Conservation (phyloP, 1,139 yeast genomes). For the Casaregolazyma suthepensis region DNA sequence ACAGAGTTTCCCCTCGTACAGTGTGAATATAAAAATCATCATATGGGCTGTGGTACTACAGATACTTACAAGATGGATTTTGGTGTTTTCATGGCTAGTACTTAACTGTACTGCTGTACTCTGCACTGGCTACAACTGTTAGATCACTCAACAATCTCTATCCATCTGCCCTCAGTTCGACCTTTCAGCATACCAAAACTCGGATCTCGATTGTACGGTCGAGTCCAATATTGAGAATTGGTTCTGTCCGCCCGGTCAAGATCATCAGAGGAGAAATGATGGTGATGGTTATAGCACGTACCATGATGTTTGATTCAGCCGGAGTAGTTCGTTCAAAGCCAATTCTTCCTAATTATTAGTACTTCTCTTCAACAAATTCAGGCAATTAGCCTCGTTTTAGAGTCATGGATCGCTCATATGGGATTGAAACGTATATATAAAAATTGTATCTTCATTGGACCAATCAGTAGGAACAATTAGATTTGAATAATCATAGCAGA, state of each 20-base stretch:
- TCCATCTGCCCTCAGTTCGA: conserved; percentile 10
- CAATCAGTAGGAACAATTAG: conserved; percentile 22
- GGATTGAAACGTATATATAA: conserved; percentile 16
- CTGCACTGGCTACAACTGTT: neutral
- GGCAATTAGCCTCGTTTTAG: neutral
- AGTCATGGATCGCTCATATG: conserved; percentile 12
- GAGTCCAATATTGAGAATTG: conserved; percentile 11
- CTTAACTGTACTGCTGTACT: too few species aligned
- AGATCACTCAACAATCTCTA: neutral
- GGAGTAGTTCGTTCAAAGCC: neutral
- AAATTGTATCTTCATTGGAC: conserved; percentile 12
- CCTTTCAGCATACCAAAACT: conserved; percentile 17
- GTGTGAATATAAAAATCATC: conserved; percentile 21
- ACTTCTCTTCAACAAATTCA: neutral
- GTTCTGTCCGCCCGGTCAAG: conserved; percentile 24
- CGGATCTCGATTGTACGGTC: conserved; percentile 19
- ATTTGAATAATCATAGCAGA: conserved; percentile 15
- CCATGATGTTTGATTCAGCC: neutral
- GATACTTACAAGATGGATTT: neutral
- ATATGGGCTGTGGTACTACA: conserved; percentile 3
- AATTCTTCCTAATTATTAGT: neutral
- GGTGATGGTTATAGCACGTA: neutral
- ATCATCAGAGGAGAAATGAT: conserved; percentile 14
- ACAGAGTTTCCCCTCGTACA: conserved; percentile 18
- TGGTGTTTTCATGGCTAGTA: neutral